Evolutionary conservation across 495 filamentous ascomycete species (phyloP).

Genomic region (Penicillium subrubescens): DNA sequence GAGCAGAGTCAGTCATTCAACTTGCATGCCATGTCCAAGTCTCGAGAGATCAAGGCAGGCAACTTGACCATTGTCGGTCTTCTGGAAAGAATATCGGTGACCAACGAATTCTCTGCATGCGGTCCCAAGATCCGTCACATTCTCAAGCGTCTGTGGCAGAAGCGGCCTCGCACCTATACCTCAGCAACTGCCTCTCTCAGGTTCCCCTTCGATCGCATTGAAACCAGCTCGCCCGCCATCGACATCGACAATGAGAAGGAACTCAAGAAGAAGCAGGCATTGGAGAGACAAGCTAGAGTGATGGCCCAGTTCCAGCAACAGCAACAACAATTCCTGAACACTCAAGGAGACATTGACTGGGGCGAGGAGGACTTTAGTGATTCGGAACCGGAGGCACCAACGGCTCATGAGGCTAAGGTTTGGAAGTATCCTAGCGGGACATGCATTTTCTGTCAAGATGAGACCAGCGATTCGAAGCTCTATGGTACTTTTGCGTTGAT

Average conservation of each 20-base stretch:
- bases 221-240: conserved; percentile 59
- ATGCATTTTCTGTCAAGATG: conserved; percentile 95
- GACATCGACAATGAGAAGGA: conserved; percentile 72
- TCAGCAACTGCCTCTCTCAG: conserved; percentile 54
- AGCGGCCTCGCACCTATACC: conserved; percentile 68
- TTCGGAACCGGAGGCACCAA: conserved; percentile 57
- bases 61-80: conserved; percentile 70
- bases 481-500: conserved; percentile 92
- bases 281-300: conserved; percentile 85
- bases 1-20: conserved; percentile 63
- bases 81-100: conserved; percentile 72
- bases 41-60: conserved; percentile 56
- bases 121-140: conserved; percentile 84
- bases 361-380: conserved; percentile 76
- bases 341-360: conserved; percentile 83
- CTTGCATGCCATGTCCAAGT: conserved; percentile 63
- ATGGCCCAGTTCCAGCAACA: conserved; percentile 98
- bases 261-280: conserved; percentile 82
- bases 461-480: conserved; percentile 83
- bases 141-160: conserved; percentile 84
- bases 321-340: conserved; percentile 89
- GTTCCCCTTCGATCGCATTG: conserved; percentile 55
- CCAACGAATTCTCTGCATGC: conserved; percentile 74
- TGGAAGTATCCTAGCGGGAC: conserved; percentile 95
- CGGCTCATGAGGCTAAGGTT: conserved; percentile 63